A percentile compares a stretch with the other conserved stretches of the same genome.
Evolutionary conservation across 2,329 filamentous ascomycete species (phyloP).

Genomic region (Beauveria asiatica): DNA sequence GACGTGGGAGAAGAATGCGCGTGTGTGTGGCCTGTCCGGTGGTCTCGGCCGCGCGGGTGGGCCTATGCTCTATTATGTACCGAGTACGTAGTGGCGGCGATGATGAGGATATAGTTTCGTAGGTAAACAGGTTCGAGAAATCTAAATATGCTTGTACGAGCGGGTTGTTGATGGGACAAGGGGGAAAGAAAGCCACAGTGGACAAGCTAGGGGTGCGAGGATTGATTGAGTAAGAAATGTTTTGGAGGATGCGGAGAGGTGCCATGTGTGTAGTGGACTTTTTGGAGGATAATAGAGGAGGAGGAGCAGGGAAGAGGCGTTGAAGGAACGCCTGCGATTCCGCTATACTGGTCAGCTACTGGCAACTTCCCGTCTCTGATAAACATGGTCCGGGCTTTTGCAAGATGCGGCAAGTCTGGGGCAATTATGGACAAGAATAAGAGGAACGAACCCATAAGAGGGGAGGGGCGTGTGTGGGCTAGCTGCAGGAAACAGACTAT

Average conservation of each 20-base stretch:
- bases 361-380: not conserved
- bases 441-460: not conserved
- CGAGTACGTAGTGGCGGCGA: not conserved
- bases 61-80: not conserved
- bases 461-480: not conserved
- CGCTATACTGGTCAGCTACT: not conserved
- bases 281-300: not conserved
- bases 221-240: not conserved
- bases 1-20: not conserved
- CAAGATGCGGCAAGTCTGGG: constrained; percentile 3
- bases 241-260: constrained; percentile 3
- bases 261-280: constrained; percentile 5
- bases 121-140: not conserved
- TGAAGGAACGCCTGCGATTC: not conserved
- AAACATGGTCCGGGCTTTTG: not conserved
- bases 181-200: constrained; percentile 3
- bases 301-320: not conserved
- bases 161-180: not conserved
- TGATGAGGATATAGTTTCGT: not conserved
- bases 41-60: constrained; percentile 4
- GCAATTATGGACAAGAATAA: not conserved
- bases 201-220: not conserved
- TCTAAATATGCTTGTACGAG: not conserved
- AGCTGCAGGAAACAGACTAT: not conserved
- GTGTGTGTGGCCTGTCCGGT: not conserved